Base-by-base conservation (phyloP, 2,329 filamentous ascomycete genomes). In the Dissoconium aciculare region DNA sequence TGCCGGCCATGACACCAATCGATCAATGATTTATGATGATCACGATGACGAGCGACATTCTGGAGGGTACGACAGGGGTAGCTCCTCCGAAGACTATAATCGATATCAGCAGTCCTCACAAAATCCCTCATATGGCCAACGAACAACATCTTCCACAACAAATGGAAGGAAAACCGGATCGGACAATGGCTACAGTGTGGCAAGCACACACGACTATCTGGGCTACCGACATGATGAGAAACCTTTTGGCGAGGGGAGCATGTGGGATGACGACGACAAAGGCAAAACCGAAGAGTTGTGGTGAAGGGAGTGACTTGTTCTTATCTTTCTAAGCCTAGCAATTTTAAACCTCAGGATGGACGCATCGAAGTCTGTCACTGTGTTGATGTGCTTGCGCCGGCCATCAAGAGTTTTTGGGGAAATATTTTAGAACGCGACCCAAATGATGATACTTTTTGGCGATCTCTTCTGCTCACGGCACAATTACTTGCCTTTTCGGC, bases 151-250 rank as follows among this genome's bases (percentile, higher is more conserved):
- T n/a, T 8, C 24, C 17, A 12, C 23, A 14, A 17, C 30, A 28
- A 30, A 13, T 25, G 27, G 14, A 27, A 21, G 42, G 26, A 36
- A 38, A 27, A 39, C 30, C 28, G 32, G 27, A 25, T 12, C 35
- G 30, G 17, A 12, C 8, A 28, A 30, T 15, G 45, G 45, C n/a
- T 54, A 54, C 32, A 49, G 45, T 30, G 51, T 54, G 12, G 44
- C 49, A 11, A 45, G 37, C 31, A 45, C 45, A 26, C 43, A 52
- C 30, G 50, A 53, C 25, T 54, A 54, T 38, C 32, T 54, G 29
- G 52, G 51, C 10, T 50, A 53, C 31, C 40, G 43, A 10, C 46
- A 49, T 28, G 42, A 46, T 26, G 35, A 43, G 32, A 39, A 41
- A 34, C 34, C 37, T 4, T 46, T 47, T 35, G 44, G 45, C 4